Evolutionary conservation across 345 rosid species (phyloP).

Genomic region (Salix koriyanagi): DNA sequence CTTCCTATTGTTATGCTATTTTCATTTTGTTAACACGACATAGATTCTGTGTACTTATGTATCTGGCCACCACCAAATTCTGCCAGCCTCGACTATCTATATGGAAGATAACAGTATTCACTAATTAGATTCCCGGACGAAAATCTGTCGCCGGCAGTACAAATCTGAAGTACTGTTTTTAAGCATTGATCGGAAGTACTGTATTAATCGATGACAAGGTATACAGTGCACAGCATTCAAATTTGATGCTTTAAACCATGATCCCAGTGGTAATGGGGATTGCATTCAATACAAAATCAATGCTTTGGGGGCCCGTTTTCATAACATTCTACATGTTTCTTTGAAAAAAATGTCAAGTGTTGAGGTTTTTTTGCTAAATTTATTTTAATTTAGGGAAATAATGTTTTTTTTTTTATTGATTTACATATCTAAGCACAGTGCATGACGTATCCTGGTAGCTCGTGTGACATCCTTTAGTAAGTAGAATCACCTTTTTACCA

Average conservation of each 20-base stretch:
- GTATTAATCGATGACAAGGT: neutral
- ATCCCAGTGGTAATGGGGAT: neutral
- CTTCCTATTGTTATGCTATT: neutral
- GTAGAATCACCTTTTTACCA: no score
- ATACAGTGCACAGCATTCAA: neutral
- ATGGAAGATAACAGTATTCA: neutral
- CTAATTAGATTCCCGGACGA: neutral
- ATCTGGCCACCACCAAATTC: conserved; percentile 2
- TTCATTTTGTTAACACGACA: neutral
- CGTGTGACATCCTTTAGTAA: no score
- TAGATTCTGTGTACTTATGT: conserved; percentile 5
- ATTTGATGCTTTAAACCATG: neutral
- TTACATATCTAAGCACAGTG: no score
- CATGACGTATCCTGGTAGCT: no score
- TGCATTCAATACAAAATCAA: neutral
- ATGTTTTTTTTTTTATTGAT: no score
- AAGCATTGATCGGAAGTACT: neutral
- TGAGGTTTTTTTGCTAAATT: neutral
- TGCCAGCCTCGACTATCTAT: neutral
- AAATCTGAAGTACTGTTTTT: neutral
- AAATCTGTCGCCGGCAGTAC: neutral
- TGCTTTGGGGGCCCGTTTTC: neutral
- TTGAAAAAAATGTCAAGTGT: neutral
- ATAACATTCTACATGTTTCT: neutral
- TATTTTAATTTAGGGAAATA: neutral